Base-by-base conservation (phyloP, 306 rosid genomes). In the Clitoria ternatea region DNA sequence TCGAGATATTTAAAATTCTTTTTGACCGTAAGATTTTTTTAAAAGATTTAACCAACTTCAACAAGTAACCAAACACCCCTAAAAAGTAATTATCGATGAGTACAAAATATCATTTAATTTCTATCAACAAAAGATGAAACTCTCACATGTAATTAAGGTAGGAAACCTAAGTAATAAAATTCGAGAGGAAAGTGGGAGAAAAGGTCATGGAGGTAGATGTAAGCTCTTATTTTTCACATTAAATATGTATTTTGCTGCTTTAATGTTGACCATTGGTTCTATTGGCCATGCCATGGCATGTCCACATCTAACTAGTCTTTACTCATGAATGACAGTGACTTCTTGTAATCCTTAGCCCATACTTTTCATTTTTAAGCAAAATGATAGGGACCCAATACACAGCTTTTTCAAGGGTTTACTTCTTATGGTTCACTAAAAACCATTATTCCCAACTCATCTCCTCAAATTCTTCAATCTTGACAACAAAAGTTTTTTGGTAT, bases 181-280 rank as follows among this genome's bases (percentile, higher is more conserved):
- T 7, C 14, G 69, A 29, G 69, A 0, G 45, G 74, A 36, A 49
- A 65, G 27, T 11, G 43, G 74, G 30, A 60, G 54, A 57, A 49
- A 66, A 50, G 29, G 72, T 49, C 61, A 39, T 33, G 54, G 18
- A 35, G 49, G 48, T 44, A 33, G 62, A 56, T 66, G 63, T 12
- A 53, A 61, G 40, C 27, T 43, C 24, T 18, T 33, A 20, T 48
- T 76, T 76, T 27, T 55, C 17, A 23, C 61, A 53, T 67, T 68
- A 30, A 54, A 61, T 60, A 64, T 48, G 40, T 57, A 18, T 39
- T 7, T 29, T 65, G 73, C 18, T 65, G 57, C 50, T 59, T 75
- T 44, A 75, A 72, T 81, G 71, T 72, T 73, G 78, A 70, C 81
- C 73, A 54, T 60, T 66, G 60, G 33, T 64, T 80, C 14, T 40